Evolutionary conservation across 768 basidiomycete species (phyloP).

Genomic region (Agrocybe pediades): DNA sequence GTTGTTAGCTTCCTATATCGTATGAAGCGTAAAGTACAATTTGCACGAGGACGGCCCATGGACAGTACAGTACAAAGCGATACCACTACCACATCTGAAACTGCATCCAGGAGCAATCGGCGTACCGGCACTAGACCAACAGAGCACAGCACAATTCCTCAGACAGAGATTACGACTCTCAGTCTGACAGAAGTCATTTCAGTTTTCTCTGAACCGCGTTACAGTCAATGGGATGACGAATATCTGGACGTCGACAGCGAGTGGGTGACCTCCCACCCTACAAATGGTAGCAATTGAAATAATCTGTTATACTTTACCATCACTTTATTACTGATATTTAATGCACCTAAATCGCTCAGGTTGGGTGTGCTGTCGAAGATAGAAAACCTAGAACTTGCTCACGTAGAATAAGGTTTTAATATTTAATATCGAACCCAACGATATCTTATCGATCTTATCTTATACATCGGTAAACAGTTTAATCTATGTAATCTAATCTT

Average conservation of each 20-base stretch:
- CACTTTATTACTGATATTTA: no score
- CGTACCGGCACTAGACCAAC: no score
- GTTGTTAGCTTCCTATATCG: slow-evolving; percentile 2
- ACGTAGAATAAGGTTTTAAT: no score
- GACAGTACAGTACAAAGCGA: not conserved
- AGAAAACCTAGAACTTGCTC: no score
- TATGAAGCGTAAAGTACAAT: not conserved
- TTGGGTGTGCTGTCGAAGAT: no score
- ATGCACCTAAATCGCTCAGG: no score
- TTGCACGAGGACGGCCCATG: slow-evolving; percentile 8
- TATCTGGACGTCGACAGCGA: not conserved
- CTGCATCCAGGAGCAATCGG: not conserved
- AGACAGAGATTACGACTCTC: not conserved
- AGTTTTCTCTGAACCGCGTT: not conserved
- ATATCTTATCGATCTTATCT: no score
- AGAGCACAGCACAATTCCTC: not conserved
- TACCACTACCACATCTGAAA: not conserved
- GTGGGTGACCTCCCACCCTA: not conserved
- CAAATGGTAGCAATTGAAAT: no score
- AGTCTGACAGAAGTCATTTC: not conserved
- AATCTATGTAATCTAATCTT: no score
- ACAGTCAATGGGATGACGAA: not conserved
- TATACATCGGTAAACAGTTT: no score
- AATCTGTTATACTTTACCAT: no score
- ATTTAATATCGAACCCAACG: no score